These are phyloP conservation scores for Arthroderma sp. DNA, from an alignment of 2,329 filamentous ascomycete species.

Conservation along the genomic window DNA sequence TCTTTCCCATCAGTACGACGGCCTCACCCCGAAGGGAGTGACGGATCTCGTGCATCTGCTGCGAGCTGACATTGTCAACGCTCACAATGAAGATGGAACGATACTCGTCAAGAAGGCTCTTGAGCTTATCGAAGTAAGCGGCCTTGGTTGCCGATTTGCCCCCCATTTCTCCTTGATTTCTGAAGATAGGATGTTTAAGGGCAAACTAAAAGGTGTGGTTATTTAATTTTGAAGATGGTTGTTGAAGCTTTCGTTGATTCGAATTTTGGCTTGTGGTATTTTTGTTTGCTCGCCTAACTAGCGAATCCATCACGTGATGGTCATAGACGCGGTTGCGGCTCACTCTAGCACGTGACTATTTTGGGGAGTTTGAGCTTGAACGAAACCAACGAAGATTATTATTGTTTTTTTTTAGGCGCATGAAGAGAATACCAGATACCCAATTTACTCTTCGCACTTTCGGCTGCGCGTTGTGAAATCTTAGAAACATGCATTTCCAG, in stretches of 20 bases:
- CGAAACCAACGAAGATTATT: no score
- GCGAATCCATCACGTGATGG: not conserved
- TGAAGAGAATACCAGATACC: no score
- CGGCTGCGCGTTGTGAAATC: no score
- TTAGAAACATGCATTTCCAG: slow-evolving; percentile 22
- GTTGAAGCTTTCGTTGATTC: slow-evolving; percentile 15
- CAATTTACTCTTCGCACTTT: no score
- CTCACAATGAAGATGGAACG: slow-evolving; percentile 93
- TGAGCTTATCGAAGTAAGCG: slow-evolving; percentile 99
- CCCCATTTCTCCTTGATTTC: slow-evolving; percentile 90
- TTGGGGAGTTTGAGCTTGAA: no score
- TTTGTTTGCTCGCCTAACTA: slow-evolving; percentile 25
- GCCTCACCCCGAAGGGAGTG: slow-evolving; percentile 76
- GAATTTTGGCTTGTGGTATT: slow-evolving; percentile 13
- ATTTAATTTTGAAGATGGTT: slow-evolving; percentile 16
- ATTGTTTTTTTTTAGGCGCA: no score
- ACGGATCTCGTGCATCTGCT: slow-evolving; percentile 99
- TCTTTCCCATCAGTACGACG: slow-evolving; percentile 99
- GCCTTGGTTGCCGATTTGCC: slow-evolving; percentile 91
- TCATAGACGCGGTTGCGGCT: not conserved
- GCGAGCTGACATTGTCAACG: slow-evolving; percentile 99
- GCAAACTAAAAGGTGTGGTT: slow-evolving; percentile 38
- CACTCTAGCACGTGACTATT: no score
- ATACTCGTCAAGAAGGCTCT: slow-evolving; percentile 92
- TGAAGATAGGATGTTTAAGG: slow-evolving; percentile 99